Conservation (phyloP, 2,329 filamentous ascomycete genomes). For the Phoma sp. region DNA sequence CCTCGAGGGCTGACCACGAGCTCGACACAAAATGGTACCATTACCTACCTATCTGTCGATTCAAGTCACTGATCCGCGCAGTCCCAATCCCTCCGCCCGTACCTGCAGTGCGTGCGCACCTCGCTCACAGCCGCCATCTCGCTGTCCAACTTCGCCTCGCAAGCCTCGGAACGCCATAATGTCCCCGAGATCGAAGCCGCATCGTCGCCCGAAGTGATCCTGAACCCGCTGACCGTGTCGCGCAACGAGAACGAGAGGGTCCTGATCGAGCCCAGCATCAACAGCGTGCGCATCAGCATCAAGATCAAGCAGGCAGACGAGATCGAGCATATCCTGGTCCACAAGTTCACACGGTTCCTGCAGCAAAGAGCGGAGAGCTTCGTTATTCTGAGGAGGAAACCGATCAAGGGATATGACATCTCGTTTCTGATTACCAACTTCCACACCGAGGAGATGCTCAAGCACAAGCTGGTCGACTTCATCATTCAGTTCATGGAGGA, state of each 20-base stretch:
- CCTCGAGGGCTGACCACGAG: conserved; percentile 27
- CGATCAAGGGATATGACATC: conserved; percentile 98
- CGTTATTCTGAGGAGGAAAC: conserved; percentile 93
- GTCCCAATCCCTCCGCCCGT: conserved; percentile 97
- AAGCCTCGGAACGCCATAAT: conserved; percentile 96
- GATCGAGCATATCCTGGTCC: conserved; percentile 96
- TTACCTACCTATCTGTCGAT: neutral
- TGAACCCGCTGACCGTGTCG: conserved; percentile 88
- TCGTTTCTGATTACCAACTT: conserved; percentile 99
- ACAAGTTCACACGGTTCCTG: conserved; percentile 97
- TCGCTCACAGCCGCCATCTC: conserved; percentile 93
- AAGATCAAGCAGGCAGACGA: conserved; percentile 99
- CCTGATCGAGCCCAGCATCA: conserved; percentile 94
- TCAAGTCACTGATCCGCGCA: conserved; percentile 45
- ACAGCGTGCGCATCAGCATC: conserved; percentile 96
- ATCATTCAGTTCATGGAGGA: conserved; percentile 99
- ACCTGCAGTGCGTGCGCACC: conserved; percentile 94
- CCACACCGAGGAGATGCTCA: conserved; percentile 98
- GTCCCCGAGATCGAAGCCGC: conserved; percentile 95
- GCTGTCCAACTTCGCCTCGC: conserved; percentile 95
- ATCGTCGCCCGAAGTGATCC: conserved; percentile 89
- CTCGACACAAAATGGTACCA: conserved; percentile 39
- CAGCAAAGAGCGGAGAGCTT: conserved; percentile 96
- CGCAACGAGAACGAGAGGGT: conserved; percentile 98
- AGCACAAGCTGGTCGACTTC: conserved; percentile 98